Percentiles rank a stretch among this genome's conserved stretches.
These are phyloP conservation scores for Zea luxurians DNA, from an alignment of 176 grass and related monocot species.

Conservation along the genomic window DNA sequence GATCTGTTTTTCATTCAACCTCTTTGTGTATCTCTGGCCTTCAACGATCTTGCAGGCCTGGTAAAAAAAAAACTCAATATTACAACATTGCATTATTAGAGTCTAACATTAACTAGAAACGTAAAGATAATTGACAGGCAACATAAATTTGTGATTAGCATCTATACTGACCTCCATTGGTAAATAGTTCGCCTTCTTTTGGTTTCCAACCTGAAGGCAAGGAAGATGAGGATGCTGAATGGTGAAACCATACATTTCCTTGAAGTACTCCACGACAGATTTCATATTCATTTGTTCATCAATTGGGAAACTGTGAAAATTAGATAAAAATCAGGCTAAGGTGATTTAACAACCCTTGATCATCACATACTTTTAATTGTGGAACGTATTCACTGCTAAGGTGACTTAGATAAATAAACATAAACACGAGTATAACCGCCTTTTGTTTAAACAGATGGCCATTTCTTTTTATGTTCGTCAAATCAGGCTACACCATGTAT, in stretches of 20 bases:
- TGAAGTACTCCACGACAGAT: slow-evolving; percentile 97
- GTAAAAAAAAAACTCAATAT: neutral
- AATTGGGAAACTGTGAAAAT: slow-evolving; percentile 72
- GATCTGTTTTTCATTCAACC: slow-evolving; percentile 98
- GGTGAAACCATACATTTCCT: slow-evolving; percentile 99
- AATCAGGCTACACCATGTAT: neutral
- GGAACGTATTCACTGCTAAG: neutral
- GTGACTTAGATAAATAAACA: neutral
- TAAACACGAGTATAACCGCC: neutral
- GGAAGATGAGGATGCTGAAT: slow-evolving; percentile 92
- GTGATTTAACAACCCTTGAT: neutral
- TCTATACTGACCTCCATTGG: slow-evolving; percentile 81
- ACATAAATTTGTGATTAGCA: slow-evolving; percentile 1
- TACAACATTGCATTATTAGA: neutral
- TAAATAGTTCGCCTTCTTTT: slow-evolving; percentile 97
- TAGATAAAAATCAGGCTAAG: neutral
- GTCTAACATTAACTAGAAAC: neutral
- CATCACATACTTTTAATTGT: neutral
- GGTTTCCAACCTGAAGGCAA: slow-evolving; percentile 97
- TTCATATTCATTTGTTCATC: slow-evolving; percentile 99
- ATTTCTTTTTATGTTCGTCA: neutral
- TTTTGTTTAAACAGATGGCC: neutral
- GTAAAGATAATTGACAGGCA: neutral
- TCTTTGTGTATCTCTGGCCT: slow-evolving; percentile 98
- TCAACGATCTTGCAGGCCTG: slow-evolving; percentile 99